Conservation (phyloP, 2,329 filamentous ascomycete species). For the Cordyceps cicadae region DNA sequence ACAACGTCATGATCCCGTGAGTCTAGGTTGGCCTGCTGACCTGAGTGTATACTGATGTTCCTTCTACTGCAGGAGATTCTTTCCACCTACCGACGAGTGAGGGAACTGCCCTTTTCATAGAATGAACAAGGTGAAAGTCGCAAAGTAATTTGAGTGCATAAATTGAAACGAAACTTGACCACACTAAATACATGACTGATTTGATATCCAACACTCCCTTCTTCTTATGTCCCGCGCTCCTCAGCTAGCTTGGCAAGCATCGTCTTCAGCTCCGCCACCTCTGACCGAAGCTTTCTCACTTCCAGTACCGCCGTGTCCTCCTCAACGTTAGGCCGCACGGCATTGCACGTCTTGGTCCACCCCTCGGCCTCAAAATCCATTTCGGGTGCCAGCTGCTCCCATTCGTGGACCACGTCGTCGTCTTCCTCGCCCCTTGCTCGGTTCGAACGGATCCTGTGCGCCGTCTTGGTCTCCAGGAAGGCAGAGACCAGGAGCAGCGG, state of each 20-base stretch:
- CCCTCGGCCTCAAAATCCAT: conserved; percentile 76
- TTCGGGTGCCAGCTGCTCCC: conserved; percentile 71
- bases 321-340: conserved; percentile 73
- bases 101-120: background rate
- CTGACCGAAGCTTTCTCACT: conserved; percentile 47
- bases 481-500: conserved; percentile 76
- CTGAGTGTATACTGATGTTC: background rate
- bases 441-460: conserved; percentile 62
- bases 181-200: background rate
- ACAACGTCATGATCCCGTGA: conserved; percentile 64
- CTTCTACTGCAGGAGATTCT: background rate
- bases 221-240: background rate
- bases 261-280: conserved; percentile 49
- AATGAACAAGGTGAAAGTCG: background rate
- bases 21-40: conserved; percentile 11
- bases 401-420: conserved; percentile 82
- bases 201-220: background rate
- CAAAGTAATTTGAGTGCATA: background rate
- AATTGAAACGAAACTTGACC: background rate
- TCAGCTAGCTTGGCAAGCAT: conserved; percentile 30
- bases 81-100: background rate
- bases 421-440: conserved; percentile 75
- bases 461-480: conserved; percentile 57
- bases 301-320: conserved; percentile 70
- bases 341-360: conserved; percentile 72